Conservation (phyloP, 768 basidiomycete species). For the Leccinellum albellum region DNA sequence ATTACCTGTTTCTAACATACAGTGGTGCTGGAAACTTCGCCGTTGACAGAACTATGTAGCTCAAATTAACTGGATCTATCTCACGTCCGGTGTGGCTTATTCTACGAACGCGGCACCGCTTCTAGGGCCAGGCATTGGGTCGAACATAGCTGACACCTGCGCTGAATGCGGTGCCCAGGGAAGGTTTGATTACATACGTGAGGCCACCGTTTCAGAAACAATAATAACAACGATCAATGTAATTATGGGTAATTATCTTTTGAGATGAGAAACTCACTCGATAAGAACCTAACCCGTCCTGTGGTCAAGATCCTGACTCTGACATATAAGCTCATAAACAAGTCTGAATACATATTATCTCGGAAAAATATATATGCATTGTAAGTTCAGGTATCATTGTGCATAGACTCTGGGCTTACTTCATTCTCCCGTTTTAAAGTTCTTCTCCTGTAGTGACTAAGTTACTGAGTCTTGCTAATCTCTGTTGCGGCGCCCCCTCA, state of each 20-base stretch:
- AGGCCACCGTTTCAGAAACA: neutral
- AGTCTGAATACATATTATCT: too few species aligned
- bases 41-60: slow-evolving; percentile 62
- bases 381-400: too few species aligned
- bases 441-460: neutral
- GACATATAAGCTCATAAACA: too few species aligned
- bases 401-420: too few species aligned
- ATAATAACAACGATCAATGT: neutral
- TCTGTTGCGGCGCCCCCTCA: neutral
- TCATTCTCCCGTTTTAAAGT: neutral
- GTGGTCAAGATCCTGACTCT: too few species aligned
- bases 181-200: slow-evolving; percentile 17
- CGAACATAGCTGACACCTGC: slow-evolving; percentile 36
- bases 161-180: slow-evolving; percentile 50
- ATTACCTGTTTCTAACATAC: slow-evolving; percentile 41
- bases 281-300: too few species aligned
- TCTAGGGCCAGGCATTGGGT: slow-evolving; percentile 43
- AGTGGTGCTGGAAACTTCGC: slow-evolving; percentile 44
- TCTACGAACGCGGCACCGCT: slow-evolving; percentile 38
- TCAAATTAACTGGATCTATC: slow-evolving; percentile 51
- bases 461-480: neutral
- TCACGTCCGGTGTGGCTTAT: slow-evolving; percentile 49
- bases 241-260: neutral
- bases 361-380: too few species aligned
- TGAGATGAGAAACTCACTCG: too few species aligned